phyloP scores from a whole-genome alignment of 1,139 yeast species.

The Sugiyamaella sp. region DNA sequence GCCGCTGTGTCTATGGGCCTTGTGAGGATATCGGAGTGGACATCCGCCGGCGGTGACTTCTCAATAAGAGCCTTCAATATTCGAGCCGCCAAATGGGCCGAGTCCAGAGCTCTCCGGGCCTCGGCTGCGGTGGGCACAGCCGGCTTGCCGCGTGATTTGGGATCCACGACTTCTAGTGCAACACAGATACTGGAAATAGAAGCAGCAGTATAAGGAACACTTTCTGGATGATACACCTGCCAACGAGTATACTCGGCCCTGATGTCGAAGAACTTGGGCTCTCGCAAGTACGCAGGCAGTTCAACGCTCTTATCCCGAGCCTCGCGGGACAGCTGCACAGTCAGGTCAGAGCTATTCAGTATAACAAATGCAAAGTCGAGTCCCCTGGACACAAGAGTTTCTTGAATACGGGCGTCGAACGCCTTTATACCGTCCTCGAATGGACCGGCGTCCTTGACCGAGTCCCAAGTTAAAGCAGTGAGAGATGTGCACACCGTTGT shows the following conservation, averaged over 20 bases:
- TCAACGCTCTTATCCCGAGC: slow-evolving; percentile 74
- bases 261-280: slow-evolving; percentile 77
- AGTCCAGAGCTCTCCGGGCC: slow-evolving; percentile 38
- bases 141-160: slow-evolving; percentile 19
- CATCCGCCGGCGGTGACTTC: slow-evolving; percentile 57
- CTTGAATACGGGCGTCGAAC: slow-evolving; percentile 56
- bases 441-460: slow-evolving; percentile 51
- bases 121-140: slow-evolving; percentile 20
- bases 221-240: slow-evolving; percentile 69
- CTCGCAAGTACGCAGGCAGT: slow-evolving; percentile 74
- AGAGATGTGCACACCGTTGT: slow-evolving; percentile 57
- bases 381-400: slow-evolving; percentile 48
- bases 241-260: slow-evolving; percentile 72
- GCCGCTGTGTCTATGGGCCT: slow-evolving; percentile 74
- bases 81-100: slow-evolving; percentile 47
- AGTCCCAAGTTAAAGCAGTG: slow-evolving; percentile 65
- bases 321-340: slow-evolving; percentile 79
- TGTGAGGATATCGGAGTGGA: slow-evolving; percentile 59
- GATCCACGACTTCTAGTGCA: slow-evolving; percentile 57
- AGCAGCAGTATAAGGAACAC: slow-evolving; percentile 54
- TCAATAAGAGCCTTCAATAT: slow-evolving; percentile 56
- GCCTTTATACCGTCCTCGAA: slow-evolving; percentile 63
- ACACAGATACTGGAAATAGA: slow-evolving; percentile 57
- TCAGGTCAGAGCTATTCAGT: slow-evolving; percentile 65
- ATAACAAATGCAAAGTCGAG: slow-evolving; percentile 69